Evolutionary conservation across 148 eudicot species (phyloP).

Genomic region (Rhododendron kiyosumense): DNA sequence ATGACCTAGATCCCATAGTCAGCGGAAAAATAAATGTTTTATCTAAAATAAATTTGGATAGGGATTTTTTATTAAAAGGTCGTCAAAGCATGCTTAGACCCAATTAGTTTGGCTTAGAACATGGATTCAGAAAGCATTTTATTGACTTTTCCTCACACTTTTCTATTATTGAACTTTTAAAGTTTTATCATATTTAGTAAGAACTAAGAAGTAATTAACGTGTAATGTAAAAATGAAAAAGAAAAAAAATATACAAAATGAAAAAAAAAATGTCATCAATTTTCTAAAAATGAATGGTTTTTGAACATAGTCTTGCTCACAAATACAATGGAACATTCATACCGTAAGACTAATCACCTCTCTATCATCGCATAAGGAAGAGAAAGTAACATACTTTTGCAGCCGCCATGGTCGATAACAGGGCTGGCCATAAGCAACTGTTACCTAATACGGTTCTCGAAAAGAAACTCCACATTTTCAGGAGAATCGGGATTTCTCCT

Average conservation of each 20-base stretch:
- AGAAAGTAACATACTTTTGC: background rate
- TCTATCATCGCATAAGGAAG: background rate
- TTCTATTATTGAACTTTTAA: background rate
- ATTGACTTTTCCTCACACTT: background rate
- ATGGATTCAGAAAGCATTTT: background rate
- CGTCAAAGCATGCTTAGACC: background rate
- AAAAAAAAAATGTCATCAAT: background rate
- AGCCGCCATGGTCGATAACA: background rate
- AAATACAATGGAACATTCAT: background rate
- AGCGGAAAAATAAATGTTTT: background rate
- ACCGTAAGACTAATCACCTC: background rate
- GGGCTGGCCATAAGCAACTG: background rate
- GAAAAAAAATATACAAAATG: background rate
- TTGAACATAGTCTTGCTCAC: background rate
- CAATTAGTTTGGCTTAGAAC: background rate
- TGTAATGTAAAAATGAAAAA: too few relatives aligned
- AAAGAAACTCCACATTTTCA: constrained; percentile 60
- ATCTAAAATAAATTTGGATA: background rate
- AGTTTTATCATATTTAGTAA: too few relatives aligned
- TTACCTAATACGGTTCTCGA: constrained; percentile 66
- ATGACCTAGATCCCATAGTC: background rate
- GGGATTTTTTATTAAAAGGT: background rate
- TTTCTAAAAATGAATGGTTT: too few relatives aligned
- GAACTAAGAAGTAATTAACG: too few relatives aligned
- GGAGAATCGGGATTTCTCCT: constrained; percentile 35